Conservation (phyloP, 495 filamentous ascomycete genomes). For the Neurospora terricola region DNA sequence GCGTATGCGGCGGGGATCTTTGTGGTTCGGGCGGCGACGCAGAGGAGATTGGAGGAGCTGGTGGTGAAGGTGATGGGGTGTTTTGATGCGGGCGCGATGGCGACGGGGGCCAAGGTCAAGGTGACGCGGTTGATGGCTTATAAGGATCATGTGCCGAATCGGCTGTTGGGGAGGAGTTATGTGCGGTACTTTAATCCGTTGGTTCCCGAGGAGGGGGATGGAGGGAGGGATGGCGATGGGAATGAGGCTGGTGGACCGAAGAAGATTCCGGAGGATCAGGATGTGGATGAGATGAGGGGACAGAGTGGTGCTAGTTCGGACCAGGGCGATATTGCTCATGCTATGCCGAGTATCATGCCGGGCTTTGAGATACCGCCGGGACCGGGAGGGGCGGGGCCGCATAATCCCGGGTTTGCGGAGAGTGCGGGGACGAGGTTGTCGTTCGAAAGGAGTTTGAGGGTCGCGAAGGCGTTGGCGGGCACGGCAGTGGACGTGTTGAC, state of each 20-base stretch:
- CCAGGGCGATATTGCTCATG: constrained; percentile 56
- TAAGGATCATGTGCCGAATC: constrained; percentile 51
- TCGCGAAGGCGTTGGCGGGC: constrained; percentile 46
- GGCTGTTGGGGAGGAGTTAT: constrained; percentile 44
- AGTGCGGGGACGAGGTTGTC: constrained; percentile 45
- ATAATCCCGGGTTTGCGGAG: constrained; percentile 50
- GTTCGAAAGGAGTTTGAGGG: constrained; percentile 40
- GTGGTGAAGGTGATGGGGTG: constrained; percentile 44
- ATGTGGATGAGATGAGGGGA: constrained; percentile 39
- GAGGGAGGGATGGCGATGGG: background rate
- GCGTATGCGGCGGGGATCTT: constrained; percentile 44
- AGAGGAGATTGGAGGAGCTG: constrained; percentile 37
- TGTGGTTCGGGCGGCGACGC: constrained; percentile 40
- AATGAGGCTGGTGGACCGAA: background rate
- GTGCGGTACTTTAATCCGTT: constrained; percentile 37
- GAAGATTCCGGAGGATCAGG: constrained; percentile 31
- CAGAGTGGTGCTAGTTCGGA: constrained; percentile 48
- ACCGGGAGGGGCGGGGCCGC: constrained; percentile 38
- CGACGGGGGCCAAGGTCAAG: constrained; percentile 47
- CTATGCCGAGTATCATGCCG: constrained; percentile 50
- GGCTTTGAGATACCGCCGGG: constrained; percentile 44
- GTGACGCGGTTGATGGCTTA: constrained; percentile 40
- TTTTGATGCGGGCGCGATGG: constrained; percentile 49
- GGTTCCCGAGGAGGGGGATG: background rate
- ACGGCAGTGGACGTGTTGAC: constrained; percentile 45